phyloP scores from a whole-genome alignment of 2,329 filamentous ascomycete genomes.

The Fusarium piperis region DNA sequence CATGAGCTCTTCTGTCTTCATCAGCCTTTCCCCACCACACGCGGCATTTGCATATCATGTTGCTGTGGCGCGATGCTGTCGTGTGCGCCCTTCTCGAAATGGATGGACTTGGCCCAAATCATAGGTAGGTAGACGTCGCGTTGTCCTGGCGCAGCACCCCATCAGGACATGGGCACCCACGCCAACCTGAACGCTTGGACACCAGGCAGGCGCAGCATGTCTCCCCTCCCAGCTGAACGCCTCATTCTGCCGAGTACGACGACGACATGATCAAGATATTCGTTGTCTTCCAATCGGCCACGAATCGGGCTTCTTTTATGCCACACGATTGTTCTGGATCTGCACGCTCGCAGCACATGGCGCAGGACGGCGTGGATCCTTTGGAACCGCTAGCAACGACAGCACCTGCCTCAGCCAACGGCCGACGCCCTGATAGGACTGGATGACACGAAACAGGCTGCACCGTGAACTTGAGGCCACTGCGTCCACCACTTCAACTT shows the following conservation, averaged over 20 bases:
- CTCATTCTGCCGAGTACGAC: constrained; percentile 11
- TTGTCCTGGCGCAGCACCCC: constrained; percentile 13
- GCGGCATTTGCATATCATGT: neutral
- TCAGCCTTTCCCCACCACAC: neutral
- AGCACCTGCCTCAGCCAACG: neutral
- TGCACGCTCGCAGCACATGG: constrained; percentile 8
- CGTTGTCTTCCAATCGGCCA: neutral
- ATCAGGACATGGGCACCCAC: constrained; percentile 12
- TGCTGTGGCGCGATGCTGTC: neutral
- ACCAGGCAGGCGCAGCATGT: constrained; percentile 16
- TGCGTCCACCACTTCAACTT: constrained; percentile 7
- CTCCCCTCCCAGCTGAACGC: neutral
- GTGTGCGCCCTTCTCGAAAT: neutral
- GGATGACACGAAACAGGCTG: constrained; percentile 8
- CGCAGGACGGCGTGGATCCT: constrained; percentile 7
- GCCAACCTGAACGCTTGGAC: constrained; percentile 14
- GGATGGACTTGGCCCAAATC: neutral
- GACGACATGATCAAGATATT: constrained; percentile 19
- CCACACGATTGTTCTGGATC: constrained; percentile 10
- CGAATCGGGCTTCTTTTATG: constrained; percentile 14
- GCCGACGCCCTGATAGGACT: neutral
- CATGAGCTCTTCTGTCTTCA: constrained; percentile 26
- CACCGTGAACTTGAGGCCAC: constrained; percentile 3
- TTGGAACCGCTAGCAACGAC: neutral
- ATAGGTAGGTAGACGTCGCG: constrained; percentile 11